Conservation (phyloP, 768 basidiomycete genomes). For the Tubosaeta sp. region DNA sequence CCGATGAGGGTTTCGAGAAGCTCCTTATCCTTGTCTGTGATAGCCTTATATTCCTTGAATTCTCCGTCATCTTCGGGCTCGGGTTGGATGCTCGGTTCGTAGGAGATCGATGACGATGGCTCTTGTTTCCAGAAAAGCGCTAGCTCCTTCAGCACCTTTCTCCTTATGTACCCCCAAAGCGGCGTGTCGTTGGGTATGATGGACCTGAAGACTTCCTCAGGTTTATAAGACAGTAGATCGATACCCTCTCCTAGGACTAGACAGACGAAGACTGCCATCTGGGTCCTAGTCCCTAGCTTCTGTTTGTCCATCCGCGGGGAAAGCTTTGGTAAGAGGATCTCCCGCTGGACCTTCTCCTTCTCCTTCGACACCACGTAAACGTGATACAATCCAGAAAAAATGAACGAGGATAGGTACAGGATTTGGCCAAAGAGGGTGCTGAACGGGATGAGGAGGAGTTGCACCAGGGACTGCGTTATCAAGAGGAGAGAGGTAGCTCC, state of each 20-base stretch:
- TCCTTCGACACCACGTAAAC: constrained; percentile 31
- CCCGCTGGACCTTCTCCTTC: constrained; percentile 13
- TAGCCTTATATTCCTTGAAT: not conserved
- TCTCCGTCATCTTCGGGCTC: constrained; percentile 10
- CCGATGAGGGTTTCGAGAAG: constrained; percentile 16
- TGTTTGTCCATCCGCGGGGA: constrained; percentile 10
- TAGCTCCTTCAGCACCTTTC: constrained; percentile 19
- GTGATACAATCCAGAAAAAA: constrained; percentile 32
- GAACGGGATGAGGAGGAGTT: constrained; percentile 30
- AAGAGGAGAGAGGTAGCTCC: constrained; percentile 26
- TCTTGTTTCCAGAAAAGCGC: constrained; percentile 5
- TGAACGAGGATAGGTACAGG: constrained; percentile 25
- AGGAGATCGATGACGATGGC: not conserved
- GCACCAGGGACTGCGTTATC: constrained; percentile 26
- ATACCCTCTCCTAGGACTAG: constrained; percentile 15
- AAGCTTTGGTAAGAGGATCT: constrained; percentile 15
- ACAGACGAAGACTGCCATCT: constrained; percentile 28
- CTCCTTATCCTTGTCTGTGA: constrained; percentile 2
- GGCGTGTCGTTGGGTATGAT: constrained; percentile 28
- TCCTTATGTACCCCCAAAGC: constrained; percentile 25
- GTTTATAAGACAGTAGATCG: not conserved
- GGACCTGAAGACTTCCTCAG: constrained; percentile 2
- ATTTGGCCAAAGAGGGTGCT: constrained; percentile 32
- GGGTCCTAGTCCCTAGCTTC: constrained; percentile 21
- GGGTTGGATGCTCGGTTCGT: constrained; percentile 13